Evolutionary conservation across 2,329 filamentous ascomycete genomes (phyloP), one percentile per base, ranked within the genome.

Genomic region (Coniosporium tulheliwenetii): DNA sequence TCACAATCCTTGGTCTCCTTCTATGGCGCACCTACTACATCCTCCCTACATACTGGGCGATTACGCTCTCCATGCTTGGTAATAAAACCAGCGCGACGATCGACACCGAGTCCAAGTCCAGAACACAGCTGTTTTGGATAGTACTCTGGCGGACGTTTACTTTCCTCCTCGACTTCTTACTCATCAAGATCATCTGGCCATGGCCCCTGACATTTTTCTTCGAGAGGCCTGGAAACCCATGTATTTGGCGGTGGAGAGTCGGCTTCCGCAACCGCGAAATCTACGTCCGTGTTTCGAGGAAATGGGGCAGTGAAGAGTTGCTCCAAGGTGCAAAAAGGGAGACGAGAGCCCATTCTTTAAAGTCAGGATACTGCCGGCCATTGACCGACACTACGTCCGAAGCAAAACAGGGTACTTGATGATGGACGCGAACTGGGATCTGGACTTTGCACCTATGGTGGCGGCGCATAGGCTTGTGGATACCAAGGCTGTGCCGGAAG

Each of bases 371-470:
- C 60, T 77, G 45, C 70, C 75, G 2, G 87, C 85, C 2, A 80
- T 87, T 3, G 71, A 79, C 12, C 72, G 77, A 15, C 62, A 75
- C 51, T 68, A 78, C 40, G 66, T 89, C 51, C 66, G 71, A 49
- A 70, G 77, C 50, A 94, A 93, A 70, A 94, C 86, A 29, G 86
- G 85, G 14, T 93, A 93, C 55, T 62, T 93, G 47, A 78, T 91
- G 49, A 82, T 93, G 69, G 83, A 87, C 55, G 74, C 71, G 45
- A 73, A 85, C 45, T 96, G 85, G 80, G 83, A 93, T 58, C 65
- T 95, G 44, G 86, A 94, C 57, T 95, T 87, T 71, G 69, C 70
- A 37, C 71, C 72, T 14, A 95, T 95, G 84, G 65, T 85, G 10
- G 63, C 71, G 45, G 85, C 84, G 3, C 81, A 85, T 37, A 63